Conservation (phyloP, 768 basidiomycete genomes). For the Asterophora lycoperdoides region DNA sequence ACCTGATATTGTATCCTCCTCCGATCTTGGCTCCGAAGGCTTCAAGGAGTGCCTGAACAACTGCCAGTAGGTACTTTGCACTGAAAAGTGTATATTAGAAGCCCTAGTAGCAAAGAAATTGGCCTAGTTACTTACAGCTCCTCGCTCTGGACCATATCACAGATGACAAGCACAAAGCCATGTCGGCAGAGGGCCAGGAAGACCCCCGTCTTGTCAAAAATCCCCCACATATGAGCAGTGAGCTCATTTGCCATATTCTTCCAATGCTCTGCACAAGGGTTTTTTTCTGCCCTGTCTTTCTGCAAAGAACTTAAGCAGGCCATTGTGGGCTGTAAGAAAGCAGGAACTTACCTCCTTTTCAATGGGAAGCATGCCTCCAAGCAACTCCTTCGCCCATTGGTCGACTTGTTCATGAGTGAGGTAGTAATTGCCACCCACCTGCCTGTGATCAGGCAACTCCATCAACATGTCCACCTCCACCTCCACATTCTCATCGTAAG, state of each 20-base stretch:
- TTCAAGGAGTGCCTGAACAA: constrained; percentile 17
- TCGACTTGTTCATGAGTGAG: too few species aligned
- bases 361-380: too few species aligned
- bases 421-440: too few species aligned
- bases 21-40: constrained; percentile 16
- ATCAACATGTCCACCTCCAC: too few species aligned
- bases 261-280: neutral
- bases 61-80: constrained; percentile 25
- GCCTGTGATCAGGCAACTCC: too few species aligned
- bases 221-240: constrained; percentile 12
- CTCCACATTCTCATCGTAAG: too few species aligned
- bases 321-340: too few species aligned
- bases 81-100: constrained; percentile 7
- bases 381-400: too few species aligned
- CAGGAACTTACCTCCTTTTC: too few species aligned
- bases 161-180: too few species aligned
- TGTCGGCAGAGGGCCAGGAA: too few species aligned
- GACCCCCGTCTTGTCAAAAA: constrained; percentile 10
- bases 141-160: too few species aligned
- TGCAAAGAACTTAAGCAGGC: neutral
- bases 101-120: neutral
- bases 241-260: neutral
- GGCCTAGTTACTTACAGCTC: neutral
- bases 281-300: neutral
- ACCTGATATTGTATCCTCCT: constrained; percentile 29